Percentiles rank a stretch among this genome's conserved stretches.
phyloP scores from a whole-genome alignment of 1,284 basidiomycete genomes.

The Cutaneotrichosporon cyanovorans region DNA sequence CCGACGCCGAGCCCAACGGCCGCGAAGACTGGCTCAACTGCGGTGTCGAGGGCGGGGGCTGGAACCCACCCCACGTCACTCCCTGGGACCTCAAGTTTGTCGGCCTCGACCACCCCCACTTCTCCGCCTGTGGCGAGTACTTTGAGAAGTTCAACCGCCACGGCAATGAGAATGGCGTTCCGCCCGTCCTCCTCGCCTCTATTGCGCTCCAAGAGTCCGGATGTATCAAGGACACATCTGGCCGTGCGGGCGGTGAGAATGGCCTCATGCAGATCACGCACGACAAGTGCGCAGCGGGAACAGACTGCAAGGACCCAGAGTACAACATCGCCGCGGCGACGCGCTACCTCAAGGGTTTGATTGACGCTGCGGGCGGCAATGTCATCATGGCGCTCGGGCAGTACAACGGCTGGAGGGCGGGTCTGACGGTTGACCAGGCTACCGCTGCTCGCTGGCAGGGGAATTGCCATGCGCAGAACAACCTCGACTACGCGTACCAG shows the following conservation, averaged over 20 bases:
- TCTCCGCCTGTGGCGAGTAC: constrained; percentile 51
- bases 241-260: constrained; percentile 65
- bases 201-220: constrained; percentile 75
- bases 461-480: constrained; percentile 60
- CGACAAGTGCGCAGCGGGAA: constrained; percentile 49
- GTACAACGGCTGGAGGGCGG: constrained; percentile 72
- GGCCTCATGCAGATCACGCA: constrained; percentile 67
- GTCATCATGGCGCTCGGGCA: constrained; percentile 57
- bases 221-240: constrained; percentile 62
- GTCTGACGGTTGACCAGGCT: constrained; percentile 47
- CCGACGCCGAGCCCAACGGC: constrained; percentile 60
- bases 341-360: constrained; percentile 19
- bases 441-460: neutral
- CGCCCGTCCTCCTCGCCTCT: constrained; percentile 65
- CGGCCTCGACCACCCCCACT: no score
- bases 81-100: no score
- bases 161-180: constrained; percentile 48
- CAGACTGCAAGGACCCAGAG: constrained; percentile 48
- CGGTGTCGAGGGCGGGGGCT: constrained; percentile 51
- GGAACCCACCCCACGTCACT: constrained; percentile 45
- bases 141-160: constrained; percentile 58
- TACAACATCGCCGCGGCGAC: constrained; percentile 51
- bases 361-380: constrained; percentile 51
- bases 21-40: constrained; percentile 70
- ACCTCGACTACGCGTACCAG: constrained; percentile 59